phyloP scores from a whole-genome alignment of 345 rosid species.

The Acer negundo region DNA sequence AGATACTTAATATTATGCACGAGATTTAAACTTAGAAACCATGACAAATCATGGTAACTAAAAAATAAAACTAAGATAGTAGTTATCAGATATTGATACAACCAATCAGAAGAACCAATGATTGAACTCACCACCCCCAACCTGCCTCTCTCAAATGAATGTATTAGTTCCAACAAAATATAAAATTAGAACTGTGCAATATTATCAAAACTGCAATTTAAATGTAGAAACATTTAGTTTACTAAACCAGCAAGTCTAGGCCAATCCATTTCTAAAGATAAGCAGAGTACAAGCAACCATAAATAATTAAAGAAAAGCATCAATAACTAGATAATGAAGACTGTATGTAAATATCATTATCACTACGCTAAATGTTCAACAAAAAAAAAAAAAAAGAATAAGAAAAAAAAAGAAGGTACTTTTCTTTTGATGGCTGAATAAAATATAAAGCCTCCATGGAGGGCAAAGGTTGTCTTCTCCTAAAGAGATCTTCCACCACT shows the following conservation, averaged over 20 bases:
- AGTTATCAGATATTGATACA: background rate
- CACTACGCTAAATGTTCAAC: background rate
- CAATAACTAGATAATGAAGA: background rate
- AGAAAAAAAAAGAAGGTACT: constrained; percentile 39
- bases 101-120: background rate
- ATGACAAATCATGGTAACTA: background rate
- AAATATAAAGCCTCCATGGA: constrained; percentile 92
- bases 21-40: background rate
- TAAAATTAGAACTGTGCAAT: background rate
- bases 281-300: background rate
- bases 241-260: background rate
- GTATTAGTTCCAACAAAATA: background rate
- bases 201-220: background rate
- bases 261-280: background rate
- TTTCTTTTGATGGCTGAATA: constrained; percentile 89
- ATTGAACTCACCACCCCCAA: background rate
- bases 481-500: constrained; percentile 98
- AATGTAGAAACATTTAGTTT: background rate
- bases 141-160: background rate
- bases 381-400: background rate
- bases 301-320: background rate
- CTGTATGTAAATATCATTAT: background rate
- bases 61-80: background rate
- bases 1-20: background rate
- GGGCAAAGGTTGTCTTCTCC: constrained; percentile 84